A percentile compares a stretch with the other conserved stretches of the same genome.
These are phyloP conservation scores for Huntiella abstrusa DNA, from an alignment of 2,329 filamentous ascomycete species.

Conservation along the genomic window DNA sequence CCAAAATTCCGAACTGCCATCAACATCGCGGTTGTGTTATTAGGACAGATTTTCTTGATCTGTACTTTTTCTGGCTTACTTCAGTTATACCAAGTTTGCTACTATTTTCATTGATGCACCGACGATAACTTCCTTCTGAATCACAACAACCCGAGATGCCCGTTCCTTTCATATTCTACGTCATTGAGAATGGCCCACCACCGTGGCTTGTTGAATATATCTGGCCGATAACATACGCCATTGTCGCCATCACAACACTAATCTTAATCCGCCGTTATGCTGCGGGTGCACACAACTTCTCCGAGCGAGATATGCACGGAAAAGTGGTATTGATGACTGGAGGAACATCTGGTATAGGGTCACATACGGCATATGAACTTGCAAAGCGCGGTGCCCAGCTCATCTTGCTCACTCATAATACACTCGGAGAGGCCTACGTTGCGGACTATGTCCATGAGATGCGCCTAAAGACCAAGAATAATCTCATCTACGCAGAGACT, in stretches of 20 bases:
- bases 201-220: conserved; percentile 27
- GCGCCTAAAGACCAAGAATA: conserved; percentile 55
- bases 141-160: conserved; percentile 24
- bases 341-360: conserved; percentile 83
- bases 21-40: no score
- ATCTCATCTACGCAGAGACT: conserved; percentile 87
- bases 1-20: no score
- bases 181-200: conserved; percentile 30
- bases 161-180: conserved; percentile 29
- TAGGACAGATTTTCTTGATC: no score
- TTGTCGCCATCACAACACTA: conserved; percentile 21
- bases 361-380: conserved; percentile 53
- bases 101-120: no score
- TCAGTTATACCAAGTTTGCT: no score
- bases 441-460: conserved; percentile 86
- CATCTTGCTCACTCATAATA: conserved; percentile 68
- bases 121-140: conserved; percentile 13
- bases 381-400: conserved; percentile 75
- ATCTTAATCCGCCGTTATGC: conserved; percentile 51
- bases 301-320: conserved; percentile 75
- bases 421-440: conserved; percentile 69
- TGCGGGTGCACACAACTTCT: conserved; percentile 51
- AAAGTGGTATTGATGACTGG: conserved; percentile 90
- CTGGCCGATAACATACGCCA: conserved; percentile 23
- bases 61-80: no score